These are phyloP conservation scores for Sphaerostilbella broomeana DNA, from an alignment of 2,329 filamentous ascomycete genomes.

Conservation along the genomic window DNA sequence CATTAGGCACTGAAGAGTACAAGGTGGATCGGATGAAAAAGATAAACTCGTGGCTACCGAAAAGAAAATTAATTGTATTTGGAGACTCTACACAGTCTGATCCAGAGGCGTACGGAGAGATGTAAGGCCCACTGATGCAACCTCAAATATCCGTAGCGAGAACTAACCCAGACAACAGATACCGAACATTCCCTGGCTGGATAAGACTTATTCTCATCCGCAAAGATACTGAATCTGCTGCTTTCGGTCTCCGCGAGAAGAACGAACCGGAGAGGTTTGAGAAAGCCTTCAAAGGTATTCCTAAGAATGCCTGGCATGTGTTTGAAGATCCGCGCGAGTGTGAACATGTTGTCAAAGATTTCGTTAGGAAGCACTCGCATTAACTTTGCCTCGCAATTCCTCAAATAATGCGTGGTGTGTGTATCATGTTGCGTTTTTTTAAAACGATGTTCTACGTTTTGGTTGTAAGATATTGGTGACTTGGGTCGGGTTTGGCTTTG, in stretches of 20 bases:
- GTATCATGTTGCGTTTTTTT: background rate
- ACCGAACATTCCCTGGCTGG: conserved; percentile 64
- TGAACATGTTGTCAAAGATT: conserved; percentile 24
- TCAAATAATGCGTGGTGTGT: too few relatives aligned
- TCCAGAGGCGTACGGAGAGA: conserved; percentile 81
- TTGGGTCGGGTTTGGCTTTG: background rate
- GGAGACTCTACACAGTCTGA: conserved; percentile 91
- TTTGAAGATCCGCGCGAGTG: conserved; percentile 73
- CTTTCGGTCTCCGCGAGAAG: conserved; percentile 62
- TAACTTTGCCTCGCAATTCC: background rate
- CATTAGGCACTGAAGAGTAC: conserved; percentile 75
- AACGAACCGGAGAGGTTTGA: conserved; percentile 72
- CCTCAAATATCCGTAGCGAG: too few relatives aligned
- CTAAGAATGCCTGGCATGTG: conserved; percentile 66
- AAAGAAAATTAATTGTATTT: conserved; percentile 71
- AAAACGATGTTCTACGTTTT: background rate
- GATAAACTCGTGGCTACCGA: conserved; percentile 72
- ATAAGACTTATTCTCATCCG: conserved; percentile 79
- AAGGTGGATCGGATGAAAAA: conserved; percentile 75
- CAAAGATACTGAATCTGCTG: conserved; percentile 69
- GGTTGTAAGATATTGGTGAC: background rate
- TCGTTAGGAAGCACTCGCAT: conserved; percentile 15
- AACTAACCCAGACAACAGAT: too few relatives aligned
- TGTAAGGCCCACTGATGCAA: too few relatives aligned
- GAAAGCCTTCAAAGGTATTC: conserved; percentile 71